These are phyloP conservation scores for Chlorophyllum brunneum DNA, from an alignment of 768 basidiomycete species.

Conservation along the genomic window DNA sequence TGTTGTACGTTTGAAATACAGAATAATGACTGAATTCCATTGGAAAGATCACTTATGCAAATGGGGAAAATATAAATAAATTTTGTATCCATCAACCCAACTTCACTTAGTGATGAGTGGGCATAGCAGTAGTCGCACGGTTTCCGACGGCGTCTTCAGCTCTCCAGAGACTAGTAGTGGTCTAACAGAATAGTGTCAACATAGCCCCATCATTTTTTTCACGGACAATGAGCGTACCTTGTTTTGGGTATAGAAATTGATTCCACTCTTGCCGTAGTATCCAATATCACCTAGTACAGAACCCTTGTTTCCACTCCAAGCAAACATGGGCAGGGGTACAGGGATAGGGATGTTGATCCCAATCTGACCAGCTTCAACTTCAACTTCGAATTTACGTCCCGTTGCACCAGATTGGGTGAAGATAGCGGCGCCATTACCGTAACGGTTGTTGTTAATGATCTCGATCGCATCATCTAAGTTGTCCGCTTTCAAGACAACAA, in stretches of 20 bases:
- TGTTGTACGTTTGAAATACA: background rate
- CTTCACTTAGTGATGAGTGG: conserved; percentile 57
- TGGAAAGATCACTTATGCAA: background rate
- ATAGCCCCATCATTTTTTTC: background rate
- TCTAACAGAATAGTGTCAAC: conserved; percentile 41
- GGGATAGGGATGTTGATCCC: conserved; percentile 93
- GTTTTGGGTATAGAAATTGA: conserved; percentile 96
- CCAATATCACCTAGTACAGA: conserved; percentile 75
- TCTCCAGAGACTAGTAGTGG: conserved; percentile 90
- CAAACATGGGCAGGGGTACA: conserved; percentile 91
- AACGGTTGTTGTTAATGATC: conserved; percentile 85
- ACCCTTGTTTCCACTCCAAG: conserved; percentile 92
- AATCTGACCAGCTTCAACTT: conserved; percentile 88
- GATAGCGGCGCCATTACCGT: conserved; percentile 93
- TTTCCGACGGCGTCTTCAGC: conserved; percentile 78
- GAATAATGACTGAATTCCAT: background rate
- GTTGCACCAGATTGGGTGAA: conserved; percentile 97
- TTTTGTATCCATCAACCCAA: background rate
- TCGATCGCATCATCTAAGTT: conserved; percentile 87
- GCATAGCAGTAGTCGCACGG: conserved; percentile 84
- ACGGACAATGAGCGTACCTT: conserved; percentile 47
- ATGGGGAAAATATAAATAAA: background rate
- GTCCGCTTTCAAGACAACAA: conserved; percentile 73
- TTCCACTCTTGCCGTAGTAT: conserved; percentile 84
- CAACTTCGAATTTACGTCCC: conserved; percentile 86